Conservation (phyloP, 192 early-diverging fungal species). For the Coemansia sp. region DNA sequence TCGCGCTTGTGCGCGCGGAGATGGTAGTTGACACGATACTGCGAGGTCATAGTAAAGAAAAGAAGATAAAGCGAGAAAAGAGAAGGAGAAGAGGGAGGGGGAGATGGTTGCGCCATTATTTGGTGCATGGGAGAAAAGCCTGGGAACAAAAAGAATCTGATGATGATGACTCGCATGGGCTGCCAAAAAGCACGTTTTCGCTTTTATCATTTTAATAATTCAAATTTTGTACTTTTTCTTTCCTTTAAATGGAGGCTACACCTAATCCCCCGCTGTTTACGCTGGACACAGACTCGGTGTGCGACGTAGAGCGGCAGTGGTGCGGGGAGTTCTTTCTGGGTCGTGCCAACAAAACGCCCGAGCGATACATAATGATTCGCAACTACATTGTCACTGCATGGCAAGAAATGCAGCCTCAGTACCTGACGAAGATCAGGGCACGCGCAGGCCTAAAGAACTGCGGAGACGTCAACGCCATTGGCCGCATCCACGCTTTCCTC, state of each 20-base stretch:
- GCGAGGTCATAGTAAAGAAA: slow-evolving; percentile 39
- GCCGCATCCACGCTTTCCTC: slow-evolving; percentile 79
- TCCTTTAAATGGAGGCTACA: background rate
- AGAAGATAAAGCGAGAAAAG: background rate
- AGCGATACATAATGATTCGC: slow-evolving; percentile 81
- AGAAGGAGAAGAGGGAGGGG: background rate
- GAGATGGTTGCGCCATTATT: background rate
- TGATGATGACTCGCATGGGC: no score
- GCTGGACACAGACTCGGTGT: slow-evolving; percentile 1
- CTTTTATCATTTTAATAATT: background rate
- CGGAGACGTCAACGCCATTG: slow-evolving; percentile 92
- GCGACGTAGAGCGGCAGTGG: slow-evolving; percentile 16
- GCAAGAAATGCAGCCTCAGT: slow-evolving; percentile 62
- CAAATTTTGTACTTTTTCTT: background rate
- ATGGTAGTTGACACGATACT: slow-evolving; percentile 55
- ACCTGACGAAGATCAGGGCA: slow-evolving; percentile 80
- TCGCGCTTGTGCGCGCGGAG: slow-evolving; percentile 83
- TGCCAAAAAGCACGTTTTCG: no score
- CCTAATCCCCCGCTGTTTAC: background rate
- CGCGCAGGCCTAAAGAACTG: slow-evolving; percentile 74
- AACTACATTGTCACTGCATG: slow-evolving; percentile 87
- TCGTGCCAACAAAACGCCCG: slow-evolving; percentile 75
- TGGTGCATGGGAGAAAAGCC: background rate
- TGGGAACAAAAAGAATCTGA: no score
- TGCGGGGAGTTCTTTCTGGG: slow-evolving; percentile 66